Base-by-base conservation (phyloP, 2,329 filamentous ascomycete species). In the Ceratocystis smalleyi region DNA sequence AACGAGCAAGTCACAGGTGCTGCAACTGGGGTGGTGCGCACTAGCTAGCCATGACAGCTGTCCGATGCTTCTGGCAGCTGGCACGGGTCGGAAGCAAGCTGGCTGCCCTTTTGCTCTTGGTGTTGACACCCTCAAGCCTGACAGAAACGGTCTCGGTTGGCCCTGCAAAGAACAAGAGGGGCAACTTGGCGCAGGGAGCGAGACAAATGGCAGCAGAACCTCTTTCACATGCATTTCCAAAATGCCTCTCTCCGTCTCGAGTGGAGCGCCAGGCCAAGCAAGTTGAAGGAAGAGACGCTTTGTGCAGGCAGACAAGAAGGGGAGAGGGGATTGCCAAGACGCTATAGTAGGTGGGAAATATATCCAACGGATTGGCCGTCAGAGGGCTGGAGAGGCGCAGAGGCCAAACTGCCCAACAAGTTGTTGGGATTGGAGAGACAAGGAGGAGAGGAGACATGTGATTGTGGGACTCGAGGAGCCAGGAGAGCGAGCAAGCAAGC, bases 221-320 rank as follows among this genome's bases (percentile, higher is more conserved):
- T 55, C 61, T 63, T 63, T 63, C 61, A 63, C 61, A 63, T 63
- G 61, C 61, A 63, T 57, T 63, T 63, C 43, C 24, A 19, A 24
- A 24, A 19, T 22, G 5, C 5, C 3, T 4, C 51, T 4, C 51
- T 30, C 22, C 17, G 32, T 32, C 10, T 30, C 10, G 35, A 40
- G 51, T 7, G 4, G 15, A 5, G 19, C 22, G 5, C 49, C 49
- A 17, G 24, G 12, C 19, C 24, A 8, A 27, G 24, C 22, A 17
- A 55, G 17, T 40, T 22, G 40, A 15, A 30, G 59, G 59, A 47
- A 43, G 32, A 40, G 51, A 55, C 51, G 51, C 51, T 30, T 55
- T 55, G 51, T 30, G 27, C 24, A 22, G 5, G 8, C 49, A 55
- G 51, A 55, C 32, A 32, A 55, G 51, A 55, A 3, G 30, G 51